Conservation (phyloP, 2,329 filamentous ascomycete species). For the Metarhizium anisopliae region DNA sequence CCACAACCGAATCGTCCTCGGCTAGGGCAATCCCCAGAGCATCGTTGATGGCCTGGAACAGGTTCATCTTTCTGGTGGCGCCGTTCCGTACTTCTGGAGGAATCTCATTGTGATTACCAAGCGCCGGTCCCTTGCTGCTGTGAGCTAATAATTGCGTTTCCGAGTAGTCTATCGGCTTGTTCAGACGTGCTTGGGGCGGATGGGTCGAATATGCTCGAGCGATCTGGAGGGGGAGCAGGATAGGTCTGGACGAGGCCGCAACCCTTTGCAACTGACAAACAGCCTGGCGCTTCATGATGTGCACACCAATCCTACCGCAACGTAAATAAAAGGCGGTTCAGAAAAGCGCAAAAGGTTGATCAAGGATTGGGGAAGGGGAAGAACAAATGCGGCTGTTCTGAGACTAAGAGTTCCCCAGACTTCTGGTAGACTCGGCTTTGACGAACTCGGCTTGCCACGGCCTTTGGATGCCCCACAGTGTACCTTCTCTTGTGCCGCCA, state of each 20-base stretch:
- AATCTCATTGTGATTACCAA: constrained; percentile 60
- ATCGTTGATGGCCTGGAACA: constrained; percentile 90
- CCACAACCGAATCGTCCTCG: constrained; percentile 73
- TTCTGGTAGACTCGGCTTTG: neutral
- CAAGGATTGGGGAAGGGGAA: constrained; percentile 1
- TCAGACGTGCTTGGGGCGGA: constrained; percentile 58
- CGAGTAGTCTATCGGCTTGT: constrained; percentile 80
- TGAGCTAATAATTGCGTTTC: constrained; percentile 76
- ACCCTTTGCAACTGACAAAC: constrained; percentile 21
- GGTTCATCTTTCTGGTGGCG: constrained; percentile 78
- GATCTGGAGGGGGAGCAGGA: constrained; percentile 12
- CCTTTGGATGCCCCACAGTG: constrained; percentile 10
- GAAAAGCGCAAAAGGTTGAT: constrained; percentile 5
- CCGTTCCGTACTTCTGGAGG: constrained; percentile 54
- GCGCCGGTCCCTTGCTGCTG: constrained; percentile 56
- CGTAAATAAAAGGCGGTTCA: constrained; percentile 1
- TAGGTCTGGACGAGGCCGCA: constrained; percentile 12
- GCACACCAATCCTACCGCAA: constrained; percentile 2
- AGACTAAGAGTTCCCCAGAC: neutral
- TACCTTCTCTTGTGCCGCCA: neutral
- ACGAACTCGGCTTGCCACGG: constrained; percentile 29
- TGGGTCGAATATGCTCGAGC: constrained; percentile 42
- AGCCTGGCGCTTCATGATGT: constrained; percentile 23
- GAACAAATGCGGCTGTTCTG: neutral
- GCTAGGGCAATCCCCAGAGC: constrained; percentile 75